Evolutionary conservation across 805 yeast genomes (phyloP).

Genomic region (Ogataea chonburiensis): DNA sequence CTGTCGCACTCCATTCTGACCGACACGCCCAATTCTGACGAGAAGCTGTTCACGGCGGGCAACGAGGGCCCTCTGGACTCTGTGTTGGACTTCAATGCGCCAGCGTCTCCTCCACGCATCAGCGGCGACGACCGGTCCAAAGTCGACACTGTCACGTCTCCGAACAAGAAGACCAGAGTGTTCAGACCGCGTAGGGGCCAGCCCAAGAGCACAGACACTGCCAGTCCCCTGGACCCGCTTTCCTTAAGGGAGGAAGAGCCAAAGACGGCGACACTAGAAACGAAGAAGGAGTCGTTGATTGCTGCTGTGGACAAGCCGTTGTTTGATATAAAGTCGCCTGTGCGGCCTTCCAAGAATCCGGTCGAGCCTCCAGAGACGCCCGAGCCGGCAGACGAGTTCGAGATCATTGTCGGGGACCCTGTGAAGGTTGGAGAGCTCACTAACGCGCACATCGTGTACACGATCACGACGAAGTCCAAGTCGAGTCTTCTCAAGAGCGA

Average conservation of each 20-base stretch:
- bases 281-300: constrained; percentile 35
- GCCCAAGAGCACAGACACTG: not conserved
- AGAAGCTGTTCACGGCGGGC: constrained; percentile 18
- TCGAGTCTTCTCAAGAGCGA: constrained; percentile 36
- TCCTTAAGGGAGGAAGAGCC: constrained; percentile 10
- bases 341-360: not conserved
- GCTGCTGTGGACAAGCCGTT: constrained; percentile 55
- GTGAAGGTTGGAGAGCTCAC: constrained; percentile 88
- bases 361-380: constrained; percentile 3
- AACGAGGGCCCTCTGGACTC: constrained; percentile 25
- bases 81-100: constrained; percentile 16
- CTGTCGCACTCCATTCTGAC: constrained; percentile 13
- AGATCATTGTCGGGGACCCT: constrained; percentile 84
- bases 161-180: constrained; percentile 41
- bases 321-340: constrained; percentile 39
- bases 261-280: constrained; percentile 1
- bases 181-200: constrained; percentile 46
- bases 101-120: constrained; percentile 8
- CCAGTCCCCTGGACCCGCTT: constrained; percentile 17
- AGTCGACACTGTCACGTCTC: constrained; percentile 29
- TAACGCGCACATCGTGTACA: constrained; percentile 83
- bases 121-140: constrained; percentile 5
- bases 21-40: constrained; percentile 21
- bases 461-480: constrained; percentile 62
- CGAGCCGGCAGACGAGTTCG: constrained; percentile 40